Percentiles rank a stretch among this genome's conserved stretches.
These are phyloP conservation scores for Fraxinus sp. DNA, from an alignment of 305 asterid species.

Conservation along the genomic window DNA sequence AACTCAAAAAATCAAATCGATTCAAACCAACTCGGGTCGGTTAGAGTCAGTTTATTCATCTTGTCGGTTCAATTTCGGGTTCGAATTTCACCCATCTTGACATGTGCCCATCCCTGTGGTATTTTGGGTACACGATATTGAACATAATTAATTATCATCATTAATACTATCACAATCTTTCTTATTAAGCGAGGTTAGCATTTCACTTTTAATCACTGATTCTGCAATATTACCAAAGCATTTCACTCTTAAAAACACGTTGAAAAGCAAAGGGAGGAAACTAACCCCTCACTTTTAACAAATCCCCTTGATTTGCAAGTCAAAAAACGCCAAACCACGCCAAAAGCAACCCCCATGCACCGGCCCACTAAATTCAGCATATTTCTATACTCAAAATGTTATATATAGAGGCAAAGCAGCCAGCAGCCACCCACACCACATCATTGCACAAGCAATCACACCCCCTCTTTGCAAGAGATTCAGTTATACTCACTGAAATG, in stretches of 20 bases:
- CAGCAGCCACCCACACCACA: constrained; percentile 14
- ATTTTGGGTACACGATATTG: not conserved
- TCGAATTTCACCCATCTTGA: not conserved
- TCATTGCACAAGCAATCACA: not conserved
- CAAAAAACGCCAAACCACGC: not conserved
- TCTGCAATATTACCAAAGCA: constrained; percentile 17
- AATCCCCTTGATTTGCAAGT: not conserved
- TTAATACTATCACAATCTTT: no score
- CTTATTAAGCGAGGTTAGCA: not conserved
- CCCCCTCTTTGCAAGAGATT: not conserved
- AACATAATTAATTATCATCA: not conserved
- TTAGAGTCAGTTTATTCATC: not conserved
- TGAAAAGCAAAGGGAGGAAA: constrained; percentile 3
- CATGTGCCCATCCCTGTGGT: not conserved
- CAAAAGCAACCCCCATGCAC: constrained; percentile 3
- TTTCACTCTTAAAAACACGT: constrained; percentile 20
- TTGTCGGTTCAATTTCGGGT: not conserved
- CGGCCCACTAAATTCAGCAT: constrained; percentile 24
- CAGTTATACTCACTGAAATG: constrained; percentile 21
- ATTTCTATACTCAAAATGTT: constrained; percentile 11
- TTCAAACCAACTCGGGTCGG: not conserved
- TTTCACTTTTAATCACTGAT: not conserved
- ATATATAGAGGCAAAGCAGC: constrained; percentile 19
- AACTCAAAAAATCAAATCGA: not conserved
- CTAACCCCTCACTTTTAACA: constrained; percentile 13